Base-by-base conservation (phyloP, 2,329 filamentous ascomycete species). In the Diaporthe citriasiana region DNA sequence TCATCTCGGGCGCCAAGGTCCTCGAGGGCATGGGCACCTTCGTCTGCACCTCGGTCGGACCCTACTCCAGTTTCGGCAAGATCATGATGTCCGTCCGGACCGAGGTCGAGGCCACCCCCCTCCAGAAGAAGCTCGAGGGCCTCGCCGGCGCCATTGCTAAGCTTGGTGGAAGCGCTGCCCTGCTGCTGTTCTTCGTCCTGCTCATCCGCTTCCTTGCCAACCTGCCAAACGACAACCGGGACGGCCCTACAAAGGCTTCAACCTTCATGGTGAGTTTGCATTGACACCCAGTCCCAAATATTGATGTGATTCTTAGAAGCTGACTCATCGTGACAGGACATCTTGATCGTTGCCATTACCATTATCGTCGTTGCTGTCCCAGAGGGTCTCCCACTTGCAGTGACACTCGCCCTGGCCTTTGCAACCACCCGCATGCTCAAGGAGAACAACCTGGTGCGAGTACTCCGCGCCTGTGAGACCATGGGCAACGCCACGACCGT, bases 141-240 rank as follows among this genome's bases (percentile, higher is more conserved):
- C 80, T 88, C 19, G 85, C 86, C n/a, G 81, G 83, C 72, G 81
- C 79, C 30, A 87, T 88, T 38, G 84, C 84, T 0, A 84, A 85
- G 77, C 80, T 86, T 42, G 89, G 89, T 38, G 90, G 92, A 78
- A 90, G 90, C 72, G 92, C 94, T 42, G 93, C 93, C 57, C 82
- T 93, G 19, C 83, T 95, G 10, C 86, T 96, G 27, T 96, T 97
- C 80, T 84, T 95, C 70, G 92, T 95, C 33, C 86, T 95, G 17
- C 90, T 95, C 78, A 94, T 96, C 85, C 92, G 94, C 79, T 96
- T 95, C 80, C 85, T 94, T 33, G 92, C 89, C 45, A 82, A 87
- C 22, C 86, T 96, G 10, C 88, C 88, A 7, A 79, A 84, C 47
- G 91, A 89, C 78, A 56, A 77, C 30, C 80, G 77, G 0, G 82